These are phyloP conservation scores for Ophiostoma fasciatum DNA, from an alignment of 2,329 filamentous ascomycete species.

Conservation along the genomic window DNA sequence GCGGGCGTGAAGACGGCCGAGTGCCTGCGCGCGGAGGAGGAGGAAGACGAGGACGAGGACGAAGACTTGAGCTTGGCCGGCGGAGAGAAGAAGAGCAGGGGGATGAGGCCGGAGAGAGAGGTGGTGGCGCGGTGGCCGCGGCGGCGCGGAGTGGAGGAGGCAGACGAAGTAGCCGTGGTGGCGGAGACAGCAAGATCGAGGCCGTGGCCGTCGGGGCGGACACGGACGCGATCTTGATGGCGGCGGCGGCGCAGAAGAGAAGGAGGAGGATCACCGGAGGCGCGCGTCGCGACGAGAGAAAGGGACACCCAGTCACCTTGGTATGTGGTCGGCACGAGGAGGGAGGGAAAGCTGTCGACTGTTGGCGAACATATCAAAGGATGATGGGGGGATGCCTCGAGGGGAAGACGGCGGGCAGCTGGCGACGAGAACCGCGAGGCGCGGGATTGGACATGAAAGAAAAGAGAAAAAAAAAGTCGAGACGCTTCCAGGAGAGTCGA, in stretches of 20 bases:
- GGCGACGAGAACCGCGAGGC: slow-evolving; percentile 14
- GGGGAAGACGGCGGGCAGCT: slow-evolving; percentile 20
- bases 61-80: slow-evolving; percentile 7
- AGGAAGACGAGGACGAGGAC: slow-evolving; percentile 5
- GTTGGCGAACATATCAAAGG: slow-evolving; percentile 40
- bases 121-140: slow-evolving; percentile 11
- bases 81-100: slow-evolving; percentile 10
- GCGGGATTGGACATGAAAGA: background rate
- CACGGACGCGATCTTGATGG: slow-evolving; percentile 11
- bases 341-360: slow-evolving; percentile 37
- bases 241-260: background rate
- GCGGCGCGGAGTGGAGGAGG: slow-evolving; percentile 10
- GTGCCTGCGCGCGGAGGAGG: slow-evolving; percentile 5
- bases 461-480: too few species aligned
- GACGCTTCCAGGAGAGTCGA: too few species aligned
- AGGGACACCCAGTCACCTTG: slow-evolving; percentile 40
- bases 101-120: slow-evolving; percentile 10
- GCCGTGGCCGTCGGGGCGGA: slow-evolving; percentile 12
- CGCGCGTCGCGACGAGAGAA: slow-evolving; percentile 32
- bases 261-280: slow-evolving; percentile 17
- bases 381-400: slow-evolving; percentile 5
- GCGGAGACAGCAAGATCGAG: slow-evolving; percentile 9
- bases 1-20: background rate
- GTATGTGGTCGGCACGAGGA: slow-evolving; percentile 46
- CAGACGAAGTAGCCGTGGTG: slow-evolving; percentile 9